Conservation (phyloP, 129 eudicot species). For the Solidago caesia region DNA sequence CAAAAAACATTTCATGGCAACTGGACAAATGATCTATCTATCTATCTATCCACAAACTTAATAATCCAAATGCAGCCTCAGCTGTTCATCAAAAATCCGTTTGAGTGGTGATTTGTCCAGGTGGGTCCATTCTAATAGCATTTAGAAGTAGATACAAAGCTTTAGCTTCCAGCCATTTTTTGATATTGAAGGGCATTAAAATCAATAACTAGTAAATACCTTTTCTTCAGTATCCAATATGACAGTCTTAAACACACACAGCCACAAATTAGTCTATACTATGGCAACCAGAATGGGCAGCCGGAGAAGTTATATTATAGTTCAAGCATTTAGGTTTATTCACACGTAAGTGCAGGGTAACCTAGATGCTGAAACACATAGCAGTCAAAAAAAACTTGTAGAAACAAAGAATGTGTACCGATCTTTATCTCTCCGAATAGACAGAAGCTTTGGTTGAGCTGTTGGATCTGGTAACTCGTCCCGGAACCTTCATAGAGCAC, state of each 20-base stretch:
- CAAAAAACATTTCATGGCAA: neutral
- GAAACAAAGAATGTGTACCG: constrained; percentile 30
- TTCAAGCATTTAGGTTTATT: neutral
- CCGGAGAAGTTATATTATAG: constrained; percentile 11
- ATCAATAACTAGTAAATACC: neutral
- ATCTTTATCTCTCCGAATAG: constrained; percentile 42
- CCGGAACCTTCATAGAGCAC: constrained; percentile 67
- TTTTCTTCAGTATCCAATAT: neutral
- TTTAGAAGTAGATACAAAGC: neutral
- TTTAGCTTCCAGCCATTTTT: neutral
- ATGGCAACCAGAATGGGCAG: neutral
- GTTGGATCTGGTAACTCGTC: constrained; percentile 94
- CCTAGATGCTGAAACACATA: neutral
- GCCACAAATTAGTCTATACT: neutral
- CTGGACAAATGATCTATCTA: neutral
- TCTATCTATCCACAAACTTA: neutral
- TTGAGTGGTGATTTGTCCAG: neutral
- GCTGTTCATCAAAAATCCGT: neutral
- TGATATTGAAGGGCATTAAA: neutral
- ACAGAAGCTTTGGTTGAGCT: constrained; percentile 50
- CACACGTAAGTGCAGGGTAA: neutral
- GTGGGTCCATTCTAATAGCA: neutral
- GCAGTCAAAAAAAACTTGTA: neutral
- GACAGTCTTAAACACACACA: constrained; percentile 2
- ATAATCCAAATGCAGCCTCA: neutral